phyloP scores from a whole-genome alignment of 305 asterid genomes.

The Andrographis paniculata region DNA sequence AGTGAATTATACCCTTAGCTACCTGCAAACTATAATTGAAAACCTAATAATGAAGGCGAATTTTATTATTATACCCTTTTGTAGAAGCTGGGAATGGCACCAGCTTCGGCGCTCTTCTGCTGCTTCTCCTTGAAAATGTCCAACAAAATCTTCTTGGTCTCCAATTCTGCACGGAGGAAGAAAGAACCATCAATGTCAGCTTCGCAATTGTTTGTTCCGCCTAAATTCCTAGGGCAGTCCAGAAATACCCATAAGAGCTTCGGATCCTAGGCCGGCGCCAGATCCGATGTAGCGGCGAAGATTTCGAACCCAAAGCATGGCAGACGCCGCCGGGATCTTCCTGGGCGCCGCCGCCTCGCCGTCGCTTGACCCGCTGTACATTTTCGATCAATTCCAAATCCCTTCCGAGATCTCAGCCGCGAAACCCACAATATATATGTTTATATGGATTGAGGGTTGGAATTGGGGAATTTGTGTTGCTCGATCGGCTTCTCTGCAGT shows the following conservation, averaged over 20 bases:
- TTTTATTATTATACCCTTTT: constrained; percentile 93
- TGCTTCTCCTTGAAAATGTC: constrained; percentile 97
- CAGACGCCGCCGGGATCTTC: constrained; percentile 81
- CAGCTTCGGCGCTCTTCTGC: constrained; percentile 88
- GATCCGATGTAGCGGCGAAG: constrained; percentile 95
- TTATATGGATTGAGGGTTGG: too few relatives aligned
- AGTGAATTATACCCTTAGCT: too few relatives aligned
- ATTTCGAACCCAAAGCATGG: constrained; percentile 98
- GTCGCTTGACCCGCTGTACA: constrained; percentile 78
- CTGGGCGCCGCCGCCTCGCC: constrained; percentile 55
- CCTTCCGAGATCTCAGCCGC: constrained; percentile 2
- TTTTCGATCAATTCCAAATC: constrained; percentile 21
- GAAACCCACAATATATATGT: too few relatives aligned
- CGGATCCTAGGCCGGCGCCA: constrained; percentile 96
- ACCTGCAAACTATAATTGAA: too few relatives aligned
- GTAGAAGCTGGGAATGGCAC: constrained; percentile 87
- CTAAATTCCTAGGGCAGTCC: constrained; percentile 7
- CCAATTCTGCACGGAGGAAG: constrained; percentile 52
- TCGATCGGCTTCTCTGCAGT: neutral
- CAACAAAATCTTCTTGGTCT: constrained; percentile 85
- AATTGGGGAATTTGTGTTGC: neutral
- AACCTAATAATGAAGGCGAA: too few relatives aligned
- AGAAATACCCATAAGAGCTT: constrained; percentile 85
- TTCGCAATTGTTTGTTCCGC: neutral
- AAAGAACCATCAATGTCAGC: constrained; percentile 10